Percentiles rank a stretch among this genome's conserved stretches.
phyloP scores from a whole-genome alignment of 176 grass and related monocot genomes.

The Oryza nivara region DNA sequence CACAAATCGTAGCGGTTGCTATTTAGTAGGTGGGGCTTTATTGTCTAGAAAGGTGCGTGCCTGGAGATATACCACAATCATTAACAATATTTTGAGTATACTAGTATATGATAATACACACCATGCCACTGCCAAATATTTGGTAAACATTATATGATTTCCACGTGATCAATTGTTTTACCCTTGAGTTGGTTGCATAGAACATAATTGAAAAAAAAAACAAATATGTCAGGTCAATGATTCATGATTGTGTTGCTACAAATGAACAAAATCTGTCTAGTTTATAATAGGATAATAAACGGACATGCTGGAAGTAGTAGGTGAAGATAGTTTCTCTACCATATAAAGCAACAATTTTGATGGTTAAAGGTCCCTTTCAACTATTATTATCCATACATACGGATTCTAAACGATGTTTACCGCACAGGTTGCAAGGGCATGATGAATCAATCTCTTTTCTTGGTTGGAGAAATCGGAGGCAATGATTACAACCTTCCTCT shows the following conservation, averaged over 20 bases:
- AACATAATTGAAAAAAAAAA: conserved; percentile 2
- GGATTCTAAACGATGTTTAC: background rate
- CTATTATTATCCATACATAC: background rate
- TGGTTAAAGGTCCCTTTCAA: background rate
- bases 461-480: conserved; percentile 88
- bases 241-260: background rate
- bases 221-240: conserved; percentile 2
- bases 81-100: background rate
- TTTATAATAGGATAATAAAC: background rate
- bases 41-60: too few relatives aligned
- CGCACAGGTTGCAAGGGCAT: conserved; percentile 40
- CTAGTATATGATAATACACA: too few relatives aligned
- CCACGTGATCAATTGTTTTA: conserved; percentile 8
- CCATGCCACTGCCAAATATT: background rate
- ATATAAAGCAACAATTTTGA: background rate
- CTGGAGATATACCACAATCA: too few relatives aligned
- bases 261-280: too few relatives aligned
- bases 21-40: too few relatives aligned
- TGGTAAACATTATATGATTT: background rate
- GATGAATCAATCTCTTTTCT: conserved; percentile 62
- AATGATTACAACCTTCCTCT: conserved; percentile 90
- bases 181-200: conserved; percentile 1
- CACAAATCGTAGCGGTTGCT: too few relatives aligned
- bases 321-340: background rate
- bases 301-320: too few relatives aligned